These are phyloP conservation scores for Moelleriella libera DNA, from an alignment of 2,329 filamentous ascomycete genomes.

Conservation along the genomic window DNA sequence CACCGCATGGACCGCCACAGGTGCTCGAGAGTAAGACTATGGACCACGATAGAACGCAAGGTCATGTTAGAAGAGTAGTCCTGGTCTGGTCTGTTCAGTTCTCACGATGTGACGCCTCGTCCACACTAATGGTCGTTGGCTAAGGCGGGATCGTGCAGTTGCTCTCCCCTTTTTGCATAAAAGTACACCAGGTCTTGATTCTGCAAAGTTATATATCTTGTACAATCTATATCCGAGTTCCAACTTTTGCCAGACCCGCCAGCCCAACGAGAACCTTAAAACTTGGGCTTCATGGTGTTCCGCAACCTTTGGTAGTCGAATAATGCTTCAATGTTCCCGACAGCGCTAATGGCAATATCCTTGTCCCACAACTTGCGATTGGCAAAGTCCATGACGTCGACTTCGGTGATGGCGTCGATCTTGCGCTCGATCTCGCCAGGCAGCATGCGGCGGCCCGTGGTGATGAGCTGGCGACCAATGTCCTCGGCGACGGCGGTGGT, in stretches of 20 bases:
- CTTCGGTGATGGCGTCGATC: conserved; percentile 79
- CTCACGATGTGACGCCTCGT: too few relatives aligned
- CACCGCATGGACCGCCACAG: too few relatives aligned
- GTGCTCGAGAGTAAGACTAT: too few relatives aligned
- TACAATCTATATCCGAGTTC: conserved; percentile 40
- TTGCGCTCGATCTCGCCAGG: conserved; percentile 90
- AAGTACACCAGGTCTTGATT: conserved; percentile 31
- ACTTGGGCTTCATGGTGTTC: conserved; percentile 78
- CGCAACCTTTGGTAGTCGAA: conserved; percentile 68
- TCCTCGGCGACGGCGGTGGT: conserved; percentile 96
- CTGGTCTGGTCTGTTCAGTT: too few relatives aligned
- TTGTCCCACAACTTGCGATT: conserved; percentile 94
- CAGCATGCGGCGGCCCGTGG: conserved; percentile 80
- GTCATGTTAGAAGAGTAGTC: too few relatives aligned
- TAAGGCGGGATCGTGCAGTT: too few relatives aligned
- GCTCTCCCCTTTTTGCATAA: conserved; percentile 24
- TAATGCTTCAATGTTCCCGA: conserved; percentile 81
- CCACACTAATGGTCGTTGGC: too few relatives aligned
- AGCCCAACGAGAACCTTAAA: conserved; percentile 23
- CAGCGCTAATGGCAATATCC: conserved; percentile 85
- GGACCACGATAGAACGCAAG: too few relatives aligned
- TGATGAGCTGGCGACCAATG: conserved; percentile 96
- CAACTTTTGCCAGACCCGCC: conserved; percentile 17
- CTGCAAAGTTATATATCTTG: conserved; percentile 28
- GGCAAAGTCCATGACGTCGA: conserved; percentile 95